Conservation (phyloP, 2,329 filamentous ascomycete genomes). For the Chalara sp. region DNA sequence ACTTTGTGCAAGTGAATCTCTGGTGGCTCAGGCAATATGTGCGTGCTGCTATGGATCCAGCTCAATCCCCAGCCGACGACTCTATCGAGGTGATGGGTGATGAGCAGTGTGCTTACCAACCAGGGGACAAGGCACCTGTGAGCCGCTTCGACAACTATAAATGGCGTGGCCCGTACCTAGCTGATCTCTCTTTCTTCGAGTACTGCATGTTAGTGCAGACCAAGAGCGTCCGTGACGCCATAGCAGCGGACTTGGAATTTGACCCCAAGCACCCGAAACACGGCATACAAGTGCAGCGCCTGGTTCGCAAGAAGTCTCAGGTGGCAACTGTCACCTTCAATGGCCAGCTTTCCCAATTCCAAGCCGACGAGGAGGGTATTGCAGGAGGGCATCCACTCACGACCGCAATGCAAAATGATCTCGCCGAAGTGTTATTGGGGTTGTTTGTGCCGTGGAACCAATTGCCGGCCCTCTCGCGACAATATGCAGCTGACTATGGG, state of each 20-base stretch:
- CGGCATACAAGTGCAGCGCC: neutral
- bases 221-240: neutral
- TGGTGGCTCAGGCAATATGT: neutral
- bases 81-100: neutral
- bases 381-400: neutral
- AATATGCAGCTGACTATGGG: neutral
- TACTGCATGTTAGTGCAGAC: neutral
- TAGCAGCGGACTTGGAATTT: neutral
- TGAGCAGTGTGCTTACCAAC: neutral
- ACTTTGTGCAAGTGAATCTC: neutral
- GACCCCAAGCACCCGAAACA: neutral
- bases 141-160: neutral
- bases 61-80: neutral
- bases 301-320: neutral
- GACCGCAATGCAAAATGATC: neutral
- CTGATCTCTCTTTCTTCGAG: neutral
- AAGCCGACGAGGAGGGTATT: neutral
- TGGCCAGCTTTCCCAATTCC: neutral
- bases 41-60: neutral
- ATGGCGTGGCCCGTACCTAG: neutral
- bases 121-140: neutral
- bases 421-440: neutral
- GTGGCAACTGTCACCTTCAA: neutral
- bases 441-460: neutral
- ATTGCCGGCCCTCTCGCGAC: neutral